Base-by-base conservation (phyloP, 2,329 filamentous ascomycete species). In the Fusarium sp. region DNA sequence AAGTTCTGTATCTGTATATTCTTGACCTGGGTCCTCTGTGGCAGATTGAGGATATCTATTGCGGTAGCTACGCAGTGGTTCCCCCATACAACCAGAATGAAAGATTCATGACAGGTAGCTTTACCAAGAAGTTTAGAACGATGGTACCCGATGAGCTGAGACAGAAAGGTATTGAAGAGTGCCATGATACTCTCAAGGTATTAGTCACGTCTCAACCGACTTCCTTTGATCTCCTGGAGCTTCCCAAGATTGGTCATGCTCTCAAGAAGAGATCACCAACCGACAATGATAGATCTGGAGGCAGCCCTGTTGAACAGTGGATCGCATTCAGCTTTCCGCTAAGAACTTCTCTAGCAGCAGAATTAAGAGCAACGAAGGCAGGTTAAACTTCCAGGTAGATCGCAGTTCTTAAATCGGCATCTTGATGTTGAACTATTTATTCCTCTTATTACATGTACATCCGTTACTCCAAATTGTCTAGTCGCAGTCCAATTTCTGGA, bases 151-250 rank as follows among this genome's bases (percentile, higher is more conserved):
- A 36, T 2, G 55, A 65, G 5, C 20, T 72, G 32, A 38, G 6
- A 22, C 20, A 34, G 9, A 42, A 4, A 8, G 64, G 70, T 0
- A 8, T 41, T 1, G 6, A n/a, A 4, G 17, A 60, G 8, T 74
- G 68, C 4, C 20, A 57, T 4, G 72, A 75, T 26, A 47, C 60
- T 4, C 28, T 74, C 13, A 75, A 75, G 22, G 47, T 75, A 1
- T 17, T 75, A 15, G 44, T 75, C 2, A 74, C 73, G 1, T 63
- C 72, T 10, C 68, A 67, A 4, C 71, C 72, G 6, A 75, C 68
- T 4, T 72, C 64, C 13, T 74, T 75, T 45, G 42, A 57, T 9
- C 11, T 62, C 4, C 30, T 75, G 13, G 68, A 62, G 14, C 45
- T 75, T 6, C 62, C 68, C 3, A 62, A 67, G 11, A 24, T 74